Base-by-base conservation (phyloP, 148 eudicot species). In the Rhododendron molle region DNA sequence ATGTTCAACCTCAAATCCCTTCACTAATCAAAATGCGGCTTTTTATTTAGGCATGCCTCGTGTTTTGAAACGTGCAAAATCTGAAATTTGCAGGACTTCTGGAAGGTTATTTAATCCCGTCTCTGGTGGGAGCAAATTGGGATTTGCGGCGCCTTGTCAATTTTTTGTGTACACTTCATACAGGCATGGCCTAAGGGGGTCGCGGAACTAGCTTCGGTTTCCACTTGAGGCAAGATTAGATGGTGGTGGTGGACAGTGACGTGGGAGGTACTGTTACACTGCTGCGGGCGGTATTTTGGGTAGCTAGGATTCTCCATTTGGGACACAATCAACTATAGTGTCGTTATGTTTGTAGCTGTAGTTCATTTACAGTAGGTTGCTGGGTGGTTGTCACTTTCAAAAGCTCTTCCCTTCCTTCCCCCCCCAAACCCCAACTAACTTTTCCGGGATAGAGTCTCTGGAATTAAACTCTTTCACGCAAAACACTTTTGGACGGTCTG, bases 41-140 rank as follows among this genome's bases (percentile, higher is more conserved):
- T 67, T 67, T 0, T 1, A 26, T 67, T 23, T 15, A 79, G 67
- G 21, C 20, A 83, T 78, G 11, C 49, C 38, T 52, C 72, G 60
- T 13, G 21, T 47, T 46, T 26, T 78, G 36, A 46, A 77, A 18
- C 4, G 80, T 12, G 30, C 50, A 69, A 83, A 77, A 87, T 50
- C 71, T 78, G 23, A 65, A 67, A 65, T 38, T 82, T 44, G 77
- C 84, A 82, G 84, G 84, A 40, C 34, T 82, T 67, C 56, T 44
- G 32, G 20, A 34, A 67, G 47, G 38, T 15, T 36, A 62, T 56
- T 56, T 50, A 30, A 4, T 9, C 26, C 47, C n/a, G 58, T 67
- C 13, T 16, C 67, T 34, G 47, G 83, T 38, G 47, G 72, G 71
- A 56, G 83, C n/a, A n/a, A 18, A 30, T 40, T 54, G 5, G 72